Percentiles rank a stretch among this genome's conserved stretches.
Conservation (phyloP, 306 rosid genomes). For the Cicer judaicum region DNA sequence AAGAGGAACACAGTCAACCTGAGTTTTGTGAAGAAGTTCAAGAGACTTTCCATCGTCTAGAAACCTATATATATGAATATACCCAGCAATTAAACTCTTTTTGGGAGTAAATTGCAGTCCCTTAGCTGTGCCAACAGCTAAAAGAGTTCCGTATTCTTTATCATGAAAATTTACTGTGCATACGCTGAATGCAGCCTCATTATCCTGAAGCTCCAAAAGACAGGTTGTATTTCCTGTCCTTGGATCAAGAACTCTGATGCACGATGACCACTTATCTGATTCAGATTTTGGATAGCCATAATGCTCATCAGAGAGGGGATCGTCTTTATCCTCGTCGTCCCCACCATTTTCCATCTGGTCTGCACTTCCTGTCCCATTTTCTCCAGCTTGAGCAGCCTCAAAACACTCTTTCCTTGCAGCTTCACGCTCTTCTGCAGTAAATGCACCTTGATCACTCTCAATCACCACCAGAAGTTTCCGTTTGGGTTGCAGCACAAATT, state of each 20-base stretch:
- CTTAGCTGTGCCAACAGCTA: slow-evolving; percentile 97
- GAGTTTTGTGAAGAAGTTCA: slow-evolving; percentile 94
- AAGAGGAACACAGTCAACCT: slow-evolving; percentile 96
- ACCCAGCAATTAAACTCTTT: slow-evolving; percentile 70
- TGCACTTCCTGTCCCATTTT: slow-evolving; percentile 76
- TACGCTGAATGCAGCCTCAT: slow-evolving; percentile 93
- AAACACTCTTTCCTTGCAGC: slow-evolving; percentile 88
- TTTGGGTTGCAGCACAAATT: slow-evolving; percentile 89
- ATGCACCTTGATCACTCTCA: slow-evolving; percentile 96
- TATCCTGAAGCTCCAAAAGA: slow-evolving; percentile 94
- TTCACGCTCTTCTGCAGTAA: slow-evolving; percentile 91
- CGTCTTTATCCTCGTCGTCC: slow-evolving; percentile 85
- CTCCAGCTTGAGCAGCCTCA: slow-evolving; percentile 77
- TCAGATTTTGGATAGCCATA: slow-evolving; percentile 96
- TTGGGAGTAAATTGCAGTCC: slow-evolving; percentile 91
- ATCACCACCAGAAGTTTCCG: slow-evolving; percentile 78
- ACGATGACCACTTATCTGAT: slow-evolving; percentile 90
- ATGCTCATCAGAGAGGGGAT: slow-evolving; percentile 85
- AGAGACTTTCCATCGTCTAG: slow-evolving; percentile 90
- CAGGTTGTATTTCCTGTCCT: slow-evolving; percentile 82
- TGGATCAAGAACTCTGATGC: slow-evolving; percentile 98
- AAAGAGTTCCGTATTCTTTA: slow-evolving; percentile 91
- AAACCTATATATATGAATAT: slow-evolving; percentile 90
- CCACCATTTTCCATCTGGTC: slow-evolving; percentile 95
- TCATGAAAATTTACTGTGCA: slow-evolving; percentile 95